Evolutionary conservation across 352 stramenopile species (phyloP), one percentile per base, ranked within the genome.

Genomic region (Pythium aphanidermatum): DNA sequence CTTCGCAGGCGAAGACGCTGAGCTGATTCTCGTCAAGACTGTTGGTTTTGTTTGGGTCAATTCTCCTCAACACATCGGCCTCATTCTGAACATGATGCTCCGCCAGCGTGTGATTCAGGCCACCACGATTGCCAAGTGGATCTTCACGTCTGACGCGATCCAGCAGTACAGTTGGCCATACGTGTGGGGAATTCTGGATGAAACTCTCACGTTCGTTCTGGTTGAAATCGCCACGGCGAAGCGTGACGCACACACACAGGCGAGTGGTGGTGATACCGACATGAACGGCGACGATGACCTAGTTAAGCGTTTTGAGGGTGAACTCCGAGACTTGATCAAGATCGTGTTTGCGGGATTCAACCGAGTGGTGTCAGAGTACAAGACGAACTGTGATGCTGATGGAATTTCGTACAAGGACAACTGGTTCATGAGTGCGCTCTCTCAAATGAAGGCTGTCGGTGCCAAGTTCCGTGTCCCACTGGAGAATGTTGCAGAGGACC

Each of bases 81-180:
- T 93, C 29, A 87, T 88, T 35, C 35, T 90, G 12, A 86, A 84
- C 54, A 72, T 86, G 28, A 88, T 93, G 74, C 62, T 93, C 24
- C 81, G 75, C 24, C 67, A 85, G 33, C 60, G 67, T 16, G 58
- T 91, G 11, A 65, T 93, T 23, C 60, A 68, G 32, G 67, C 76
- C 13, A 65, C 63, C n/a, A 87, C 78, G 29, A 87, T 93, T 30
- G 63, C 74, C 7, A 74, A 70, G 50, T 93, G 81, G 81, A 65
- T 91, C 17, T 88, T 90, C 58, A 88, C 74, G 8, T 44, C 74
- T 5, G 81, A 93, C 36, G 76, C 77, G 4, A 69, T 90, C 16
- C 81, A 91, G 63, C 81, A 93, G 51, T 93, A 90, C 60, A 91
- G 81, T 60, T 93, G 81, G 81, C 81, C 79, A 27, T 93, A 93